phyloP scores from a whole-genome alignment of 768 basidiomycete genomes.

The Mycena vulgaris region DNA sequence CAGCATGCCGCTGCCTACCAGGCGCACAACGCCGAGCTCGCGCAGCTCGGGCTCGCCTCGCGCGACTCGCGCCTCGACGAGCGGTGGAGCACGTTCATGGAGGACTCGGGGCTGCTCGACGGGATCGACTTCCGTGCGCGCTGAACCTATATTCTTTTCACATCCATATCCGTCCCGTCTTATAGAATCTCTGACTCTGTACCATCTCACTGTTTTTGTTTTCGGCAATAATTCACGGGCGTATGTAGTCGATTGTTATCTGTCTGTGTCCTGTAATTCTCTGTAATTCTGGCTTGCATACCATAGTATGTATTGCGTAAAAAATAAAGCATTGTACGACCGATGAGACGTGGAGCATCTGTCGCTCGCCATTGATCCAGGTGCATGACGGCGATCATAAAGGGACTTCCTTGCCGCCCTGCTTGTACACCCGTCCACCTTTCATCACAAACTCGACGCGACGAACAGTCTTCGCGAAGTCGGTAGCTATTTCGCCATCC shows the following conservation, averaged over 20 bases:
- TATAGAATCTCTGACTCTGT: neutral
- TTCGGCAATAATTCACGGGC: neutral
- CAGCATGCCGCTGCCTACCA: slow-evolving; percentile 42
- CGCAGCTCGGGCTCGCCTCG: slow-evolving; percentile 73
- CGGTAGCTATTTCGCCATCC: slow-evolving; percentile 55
- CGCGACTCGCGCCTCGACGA: slow-evolving; percentile 69
- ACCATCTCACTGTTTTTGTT: neutral
- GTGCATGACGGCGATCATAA: neutral
- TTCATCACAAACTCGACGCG: slow-evolving; percentile 74
- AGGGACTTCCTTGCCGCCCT: slow-evolving; percentile 47
- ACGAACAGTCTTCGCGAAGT: slow-evolving; percentile 63
- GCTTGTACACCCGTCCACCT: slow-evolving; percentile 63
- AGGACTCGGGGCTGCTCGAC: slow-evolving; percentile 63
- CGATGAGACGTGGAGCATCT: no score
- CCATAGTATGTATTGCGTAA: neutral
- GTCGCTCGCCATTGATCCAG: no score
- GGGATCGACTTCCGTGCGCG: slow-evolving; percentile 43
- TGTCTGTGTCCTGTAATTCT: neutral
- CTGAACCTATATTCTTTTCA: neutral
- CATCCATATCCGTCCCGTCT: neutral
- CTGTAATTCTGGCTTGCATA: neutral
- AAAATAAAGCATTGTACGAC: neutral
- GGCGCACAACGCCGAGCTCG: slow-evolving; percentile 60
- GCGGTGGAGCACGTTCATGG: slow-evolving; percentile 75
- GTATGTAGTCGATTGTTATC: neutral